These are phyloP conservation scores for Angophora floribunda DNA, from an alignment of 345 rosid genomes.

Conservation along the genomic window DNA sequence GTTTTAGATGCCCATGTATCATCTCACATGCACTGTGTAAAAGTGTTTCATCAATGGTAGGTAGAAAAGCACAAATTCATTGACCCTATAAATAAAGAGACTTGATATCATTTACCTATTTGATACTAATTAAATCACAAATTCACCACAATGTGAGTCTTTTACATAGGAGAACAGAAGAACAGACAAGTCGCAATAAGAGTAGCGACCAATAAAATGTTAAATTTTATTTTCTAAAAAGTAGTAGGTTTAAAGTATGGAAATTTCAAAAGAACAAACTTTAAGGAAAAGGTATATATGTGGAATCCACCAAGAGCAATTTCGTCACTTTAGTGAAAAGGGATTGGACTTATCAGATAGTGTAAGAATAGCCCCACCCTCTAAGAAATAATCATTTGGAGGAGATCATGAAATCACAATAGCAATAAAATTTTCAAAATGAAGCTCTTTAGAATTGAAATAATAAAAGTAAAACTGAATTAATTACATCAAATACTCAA, in stretches of 20 bases:
- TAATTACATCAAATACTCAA: background rate
- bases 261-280: background rate
- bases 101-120: background rate
- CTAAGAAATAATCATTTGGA: background rate
- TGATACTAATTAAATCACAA: background rate
- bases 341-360: background rate
- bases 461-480: background rate
- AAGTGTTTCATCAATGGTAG: background rate
- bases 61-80: background rate
- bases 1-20: background rate
- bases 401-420: background rate
- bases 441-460: background rate
- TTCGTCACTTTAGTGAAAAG: background rate
- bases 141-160: background rate
- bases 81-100: background rate
- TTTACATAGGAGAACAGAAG: background rate
- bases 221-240: background rate
- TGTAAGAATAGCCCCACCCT: background rate
- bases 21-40: background rate
- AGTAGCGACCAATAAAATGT: background rate
- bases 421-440: background rate
- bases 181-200: background rate
- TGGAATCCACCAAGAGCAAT: background rate
- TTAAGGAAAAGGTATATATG: background rate
- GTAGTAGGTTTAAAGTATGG: background rate